phyloP scores from a whole-genome alignment of 1,284 basidiomycete genomes.

The Farysia itapuensis region DNA sequence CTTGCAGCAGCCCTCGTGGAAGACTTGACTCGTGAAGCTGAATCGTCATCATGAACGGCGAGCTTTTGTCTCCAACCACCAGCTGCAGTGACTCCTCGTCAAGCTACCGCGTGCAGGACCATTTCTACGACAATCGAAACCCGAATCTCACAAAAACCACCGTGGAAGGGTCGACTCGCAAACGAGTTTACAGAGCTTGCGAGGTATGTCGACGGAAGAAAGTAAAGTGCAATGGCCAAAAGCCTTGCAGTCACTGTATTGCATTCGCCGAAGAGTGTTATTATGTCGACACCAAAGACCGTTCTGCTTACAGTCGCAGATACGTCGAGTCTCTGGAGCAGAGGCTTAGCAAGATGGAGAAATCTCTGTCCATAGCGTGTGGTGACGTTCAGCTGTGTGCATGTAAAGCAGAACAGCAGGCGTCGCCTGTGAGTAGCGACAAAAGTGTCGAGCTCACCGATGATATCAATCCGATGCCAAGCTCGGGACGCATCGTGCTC shows the following conservation, averaged over 20 bases:
- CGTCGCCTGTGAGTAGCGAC: neutral
- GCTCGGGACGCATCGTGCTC: neutral
- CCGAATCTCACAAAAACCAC: neutral
- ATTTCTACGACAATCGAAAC: neutral
- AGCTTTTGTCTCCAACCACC: neutral
- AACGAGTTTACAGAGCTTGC: conserved; percentile 35
- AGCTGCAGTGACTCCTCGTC: neutral
- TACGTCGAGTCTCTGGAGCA: conserved; percentile 40
- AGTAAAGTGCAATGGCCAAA: conserved; percentile 45
- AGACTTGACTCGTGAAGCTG: too few relatives aligned
- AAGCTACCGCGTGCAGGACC: too few relatives aligned
- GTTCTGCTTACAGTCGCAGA: conserved; percentile 32
- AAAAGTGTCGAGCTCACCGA: neutral
- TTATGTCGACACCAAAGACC: conserved; percentile 36
- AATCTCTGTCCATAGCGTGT: neutral
- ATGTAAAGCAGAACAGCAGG: neutral
- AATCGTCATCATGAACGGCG: too few relatives aligned
- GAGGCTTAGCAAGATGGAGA: conserved; percentile 24
- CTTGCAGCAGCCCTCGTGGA: too few relatives aligned
- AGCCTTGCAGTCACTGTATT: conserved; percentile 36
- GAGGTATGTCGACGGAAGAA: conserved; percentile 44
- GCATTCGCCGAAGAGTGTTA: conserved; percentile 30
- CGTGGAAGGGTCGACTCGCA: conserved; percentile 15
- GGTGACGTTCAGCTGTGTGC: too few relatives aligned
- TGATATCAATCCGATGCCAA: too few relatives aligned